Evolutionary conservation across 768 basidiomycete species (phyloP), one percentile per base, ranked within the genome.

Genomic region (Cubamyces sp.): DNA sequence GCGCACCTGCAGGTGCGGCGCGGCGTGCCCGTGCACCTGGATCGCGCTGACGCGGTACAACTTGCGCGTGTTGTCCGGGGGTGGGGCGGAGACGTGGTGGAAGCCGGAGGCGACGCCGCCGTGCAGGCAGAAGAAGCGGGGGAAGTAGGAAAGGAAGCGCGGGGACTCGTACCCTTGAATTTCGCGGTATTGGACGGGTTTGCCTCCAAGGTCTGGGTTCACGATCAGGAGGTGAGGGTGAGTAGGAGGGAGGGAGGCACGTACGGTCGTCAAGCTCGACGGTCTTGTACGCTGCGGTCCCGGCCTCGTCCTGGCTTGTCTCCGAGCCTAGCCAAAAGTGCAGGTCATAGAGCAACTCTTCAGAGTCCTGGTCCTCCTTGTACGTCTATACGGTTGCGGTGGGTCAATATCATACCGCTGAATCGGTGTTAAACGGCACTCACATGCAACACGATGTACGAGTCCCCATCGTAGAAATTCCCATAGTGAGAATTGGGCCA

Each of bases 321-420:
- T 84, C 74, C 57, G 79, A 73, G 14, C 87, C 85, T 3, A 87
- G 74, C 86, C 86, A 88, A 70, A 87, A 87, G 70, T 88, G 86
- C 28, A 88, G 75, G 69, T 88, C 78, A 66, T 83, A 86, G 0
- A 79, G 82, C 16, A 86, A 70, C 6, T 76, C 69, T 18, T 80
- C 73, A 8, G 78, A 70, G 26, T 85, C 78, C 4, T 81, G 80
- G 5, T 75, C 74, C 54, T 77, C 76, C 72, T 85, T 85, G 74
- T 84, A 87, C 3, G 85, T 87, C 87, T 88, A 56, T 8, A 46
- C 9, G 11, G 9, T 11, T 9, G 9, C 9, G 34, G 11, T 34
- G 9, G 5, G 34, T 34, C 34, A 34, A 9, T 1, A 7, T 1
- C 11, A 34, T 34, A 34, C 1, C 34, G 6, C 4, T 11, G 34